A percentile compares a stretch with the other conserved stretches of the same genome.
These are phyloP conservation scores for Thalassiosira tumida DNA, from an alignment of 352 stramenopile species.

Conservation along the genomic window DNA sequence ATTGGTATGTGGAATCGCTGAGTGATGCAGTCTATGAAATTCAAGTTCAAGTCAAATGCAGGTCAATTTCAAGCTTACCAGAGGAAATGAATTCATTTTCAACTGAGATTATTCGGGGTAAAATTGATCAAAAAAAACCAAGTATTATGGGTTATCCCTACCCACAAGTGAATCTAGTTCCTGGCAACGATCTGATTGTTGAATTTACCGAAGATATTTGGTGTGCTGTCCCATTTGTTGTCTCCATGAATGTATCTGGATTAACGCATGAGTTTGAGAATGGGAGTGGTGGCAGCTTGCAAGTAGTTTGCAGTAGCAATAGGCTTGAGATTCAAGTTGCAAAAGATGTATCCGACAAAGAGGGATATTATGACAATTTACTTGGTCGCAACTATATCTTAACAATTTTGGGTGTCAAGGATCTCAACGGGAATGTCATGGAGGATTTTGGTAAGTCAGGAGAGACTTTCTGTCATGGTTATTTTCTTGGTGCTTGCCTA, in stretches of 20 bases:
- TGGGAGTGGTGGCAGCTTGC: not conserved
- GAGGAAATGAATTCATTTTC: not conserved
- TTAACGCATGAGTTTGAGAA: not conserved
- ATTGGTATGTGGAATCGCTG: not conserved
- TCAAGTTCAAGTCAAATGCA: not conserved
- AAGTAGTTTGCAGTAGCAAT: not conserved
- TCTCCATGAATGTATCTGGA: not conserved
- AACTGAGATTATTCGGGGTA: not conserved
- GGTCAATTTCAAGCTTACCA: not conserved
- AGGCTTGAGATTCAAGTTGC: not conserved
- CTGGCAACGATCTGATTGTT: not conserved
- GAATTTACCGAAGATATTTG: slow-evolving; percentile 1
- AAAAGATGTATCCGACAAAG: not conserved
- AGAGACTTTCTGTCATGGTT: not conserved
- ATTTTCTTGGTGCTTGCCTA: not conserved
- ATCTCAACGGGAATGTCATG: not conserved
- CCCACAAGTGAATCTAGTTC: not conserved
- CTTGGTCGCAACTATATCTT: not conserved
- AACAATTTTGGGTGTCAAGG: not conserved
- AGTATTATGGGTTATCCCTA: not conserved
- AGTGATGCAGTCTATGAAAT: not conserved
- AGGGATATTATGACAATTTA: not conserved
- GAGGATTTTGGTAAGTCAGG: not conserved
- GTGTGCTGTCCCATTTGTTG: not conserved
- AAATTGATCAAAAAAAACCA: not conserved